These are phyloP conservation scores for Moringa oleifera DNA, from an alignment of 345 rosid genomes.

Conservation along the genomic window DNA sequence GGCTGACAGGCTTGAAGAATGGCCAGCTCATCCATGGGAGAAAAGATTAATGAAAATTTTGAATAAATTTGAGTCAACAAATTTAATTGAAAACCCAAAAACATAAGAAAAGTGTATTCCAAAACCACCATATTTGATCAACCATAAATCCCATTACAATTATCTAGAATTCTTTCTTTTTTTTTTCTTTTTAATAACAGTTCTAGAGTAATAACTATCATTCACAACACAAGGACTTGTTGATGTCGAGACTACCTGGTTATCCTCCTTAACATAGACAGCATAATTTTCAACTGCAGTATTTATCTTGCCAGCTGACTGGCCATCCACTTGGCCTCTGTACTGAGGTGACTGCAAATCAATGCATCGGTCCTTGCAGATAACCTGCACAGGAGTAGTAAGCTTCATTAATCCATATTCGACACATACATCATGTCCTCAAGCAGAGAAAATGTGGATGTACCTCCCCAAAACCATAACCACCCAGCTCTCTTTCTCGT, in stretches of 20 bases:
- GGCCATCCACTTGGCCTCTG: conserved; percentile 18
- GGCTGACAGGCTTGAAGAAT: too few species aligned
- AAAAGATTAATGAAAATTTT: too few species aligned
- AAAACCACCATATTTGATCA: too few species aligned
- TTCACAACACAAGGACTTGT: background rate
- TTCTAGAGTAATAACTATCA: background rate
- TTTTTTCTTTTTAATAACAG: too few species aligned
- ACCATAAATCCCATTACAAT: background rate
- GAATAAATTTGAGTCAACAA: too few species aligned
- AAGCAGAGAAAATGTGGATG: background rate
- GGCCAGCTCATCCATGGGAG: too few species aligned
- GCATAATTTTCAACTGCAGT: conserved; percentile 6
- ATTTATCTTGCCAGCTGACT: conserved; percentile 8
- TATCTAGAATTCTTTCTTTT: too few species aligned
- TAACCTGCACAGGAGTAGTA: conserved; percentile 25
- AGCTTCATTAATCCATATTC: conserved; percentile 8
- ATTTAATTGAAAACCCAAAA: too few species aligned
- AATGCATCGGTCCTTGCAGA: conserved; percentile 24
- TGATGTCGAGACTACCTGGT: conserved; percentile 26
- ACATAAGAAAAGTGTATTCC: too few species aligned
- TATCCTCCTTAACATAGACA: conserved; percentile 23
- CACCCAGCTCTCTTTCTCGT: conserved; percentile 40
- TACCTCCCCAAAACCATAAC: conserved; percentile 47
- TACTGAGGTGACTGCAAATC: conserved; percentile 15
- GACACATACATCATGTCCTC: background rate